Evolutionary conservation across 2,329 filamentous ascomycete species (phyloP).

Genomic region (Onygena corvina): DNA sequence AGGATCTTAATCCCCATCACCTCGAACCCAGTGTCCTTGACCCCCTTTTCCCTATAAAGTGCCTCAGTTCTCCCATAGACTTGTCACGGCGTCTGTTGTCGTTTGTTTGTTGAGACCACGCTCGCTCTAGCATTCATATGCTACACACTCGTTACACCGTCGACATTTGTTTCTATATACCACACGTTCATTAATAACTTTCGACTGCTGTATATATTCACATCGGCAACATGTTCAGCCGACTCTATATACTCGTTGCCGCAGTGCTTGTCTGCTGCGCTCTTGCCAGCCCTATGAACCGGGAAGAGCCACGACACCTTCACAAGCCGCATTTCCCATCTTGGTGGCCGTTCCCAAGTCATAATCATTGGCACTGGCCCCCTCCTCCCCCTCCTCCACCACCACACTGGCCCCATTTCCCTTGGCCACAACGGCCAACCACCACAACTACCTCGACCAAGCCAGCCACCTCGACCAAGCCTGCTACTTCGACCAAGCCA

Average conservation of each 20-base stretch:
- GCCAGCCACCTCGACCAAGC: background rate
- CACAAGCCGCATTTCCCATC: background rate
- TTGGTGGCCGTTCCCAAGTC: background rate
- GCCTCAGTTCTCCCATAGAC: background rate
- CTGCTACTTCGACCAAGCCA: background rate
- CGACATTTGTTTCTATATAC: background rate
- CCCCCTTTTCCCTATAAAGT: conserved; percentile 1
- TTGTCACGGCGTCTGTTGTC: background rate
- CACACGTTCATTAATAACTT: conserved; percentile 1
- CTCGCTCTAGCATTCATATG: no score
- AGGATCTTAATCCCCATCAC: conserved; percentile 1
- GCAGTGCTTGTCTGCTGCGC: background rate
- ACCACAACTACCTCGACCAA: background rate
- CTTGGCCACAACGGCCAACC: background rate
- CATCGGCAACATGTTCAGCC: conserved; percentile 7
- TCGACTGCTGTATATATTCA: conserved; percentile 4
- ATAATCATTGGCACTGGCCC: background rate
- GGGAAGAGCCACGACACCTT: background rate
- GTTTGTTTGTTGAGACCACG: conserved; percentile 5
- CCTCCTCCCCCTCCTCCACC: background rate
- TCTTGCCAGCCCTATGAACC: conserved; percentile 1
- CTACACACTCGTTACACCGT: background rate
- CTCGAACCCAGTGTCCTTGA: background rate
- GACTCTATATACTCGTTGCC: conserved; percentile 8
- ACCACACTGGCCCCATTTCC: background rate